Percentiles rank a stretch among this genome's conserved stretches.
Conservation (phyloP, 1,139 yeast species). For the Pichiaceae sp. region DNA sequence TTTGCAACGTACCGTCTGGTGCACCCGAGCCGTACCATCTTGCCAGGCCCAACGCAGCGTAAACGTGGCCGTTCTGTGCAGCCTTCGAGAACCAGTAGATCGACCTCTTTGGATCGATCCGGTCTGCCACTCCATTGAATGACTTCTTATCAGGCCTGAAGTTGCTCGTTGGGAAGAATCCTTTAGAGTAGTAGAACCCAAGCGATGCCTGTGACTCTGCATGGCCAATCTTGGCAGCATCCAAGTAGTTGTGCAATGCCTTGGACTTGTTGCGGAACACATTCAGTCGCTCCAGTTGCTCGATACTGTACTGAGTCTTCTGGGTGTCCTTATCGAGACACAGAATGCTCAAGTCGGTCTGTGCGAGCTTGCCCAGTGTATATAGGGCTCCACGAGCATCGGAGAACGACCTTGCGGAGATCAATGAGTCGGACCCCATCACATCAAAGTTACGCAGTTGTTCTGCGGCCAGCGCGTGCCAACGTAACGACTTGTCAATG, state of each 20-base stretch:
- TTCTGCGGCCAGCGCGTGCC: slow-evolving; percentile 50
- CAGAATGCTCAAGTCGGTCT: slow-evolving; percentile 23
- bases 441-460: slow-evolving; percentile 14
- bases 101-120: slow-evolving; percentile 61
- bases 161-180: slow-evolving; percentile 36
- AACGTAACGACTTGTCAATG: slow-evolving; percentile 40
- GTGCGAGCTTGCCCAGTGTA: slow-evolving; percentile 25
- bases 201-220: slow-evolving; percentile 78
- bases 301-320: slow-evolving; percentile 20
- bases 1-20: slow-evolving; percentile 38
- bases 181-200: slow-evolving; percentile 84
- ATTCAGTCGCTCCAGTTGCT: slow-evolving; percentile 23
- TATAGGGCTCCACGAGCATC: slow-evolving; percentile 25
- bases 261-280: slow-evolving; percentile 37
- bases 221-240: slow-evolving; percentile 71
- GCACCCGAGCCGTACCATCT: slow-evolving; percentile 92
- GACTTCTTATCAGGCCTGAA: slow-evolving; percentile 24
- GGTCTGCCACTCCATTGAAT: slow-evolving; percentile 37
- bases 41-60: slow-evolving; percentile 81
- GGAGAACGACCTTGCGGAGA: slow-evolving; percentile 22
- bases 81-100: slow-evolving; percentile 88
- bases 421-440: slow-evolving; percentile 23
- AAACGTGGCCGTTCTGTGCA: slow-evolving; percentile 69
- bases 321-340: slow-evolving; percentile 21
- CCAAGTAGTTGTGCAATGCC: slow-evolving; percentile 62